These are phyloP conservation scores for Sistotremastrum niveocremeum DNA, from an alignment of 768 basidiomycete genomes.

Conservation along the genomic window DNA sequence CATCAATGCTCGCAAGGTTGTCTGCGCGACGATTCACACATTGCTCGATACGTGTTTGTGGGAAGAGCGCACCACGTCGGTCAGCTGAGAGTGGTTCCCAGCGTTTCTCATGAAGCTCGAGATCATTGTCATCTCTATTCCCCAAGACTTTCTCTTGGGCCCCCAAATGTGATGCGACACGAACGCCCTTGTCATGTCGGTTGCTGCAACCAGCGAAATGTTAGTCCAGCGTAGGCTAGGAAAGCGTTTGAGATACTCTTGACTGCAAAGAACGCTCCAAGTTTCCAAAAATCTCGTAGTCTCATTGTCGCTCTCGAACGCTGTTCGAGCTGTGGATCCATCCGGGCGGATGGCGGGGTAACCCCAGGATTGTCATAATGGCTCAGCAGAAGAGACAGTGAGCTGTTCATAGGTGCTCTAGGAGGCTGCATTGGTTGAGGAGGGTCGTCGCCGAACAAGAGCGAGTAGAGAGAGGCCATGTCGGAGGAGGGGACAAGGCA, in stretches of 20 bases:
- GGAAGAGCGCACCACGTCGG: conserved; percentile 49
- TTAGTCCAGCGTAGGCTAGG: neutral
- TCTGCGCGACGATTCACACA: conserved; percentile 14
- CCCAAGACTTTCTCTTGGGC: conserved; percentile 84
- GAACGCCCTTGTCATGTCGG: conserved; percentile 47
- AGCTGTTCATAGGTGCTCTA: conserved; percentile 1
- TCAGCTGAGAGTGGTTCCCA: conserved; percentile 65
- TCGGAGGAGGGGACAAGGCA: neutral
- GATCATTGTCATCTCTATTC: conserved; percentile 85
- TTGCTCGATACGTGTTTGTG: neutral
- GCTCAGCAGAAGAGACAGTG: conserved; percentile 17
- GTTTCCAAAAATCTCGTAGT: conserved; percentile 62
- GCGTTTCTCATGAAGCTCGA: conserved; percentile 78
- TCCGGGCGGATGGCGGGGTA: conserved; percentile 58
- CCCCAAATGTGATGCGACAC: conserved; percentile 74
- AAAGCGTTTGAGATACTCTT: conserved; percentile 36
- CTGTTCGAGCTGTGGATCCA: conserved; percentile 53
- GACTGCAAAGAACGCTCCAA: conserved; percentile 41
- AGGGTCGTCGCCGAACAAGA: neutral
- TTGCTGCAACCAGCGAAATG: conserved; percentile 16
- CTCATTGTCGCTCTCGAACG: conserved; percentile 40
- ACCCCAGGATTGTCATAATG: conserved; percentile 59
- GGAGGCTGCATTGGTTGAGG: conserved; percentile 4
- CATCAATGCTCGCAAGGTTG: conserved; percentile 49
- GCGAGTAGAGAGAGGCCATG: neutral